Percentiles rank a stretch among this genome's conserved stretches.
Conservation (phyloP, 331 rosid genomes). For the Malus hybrid region DNA sequence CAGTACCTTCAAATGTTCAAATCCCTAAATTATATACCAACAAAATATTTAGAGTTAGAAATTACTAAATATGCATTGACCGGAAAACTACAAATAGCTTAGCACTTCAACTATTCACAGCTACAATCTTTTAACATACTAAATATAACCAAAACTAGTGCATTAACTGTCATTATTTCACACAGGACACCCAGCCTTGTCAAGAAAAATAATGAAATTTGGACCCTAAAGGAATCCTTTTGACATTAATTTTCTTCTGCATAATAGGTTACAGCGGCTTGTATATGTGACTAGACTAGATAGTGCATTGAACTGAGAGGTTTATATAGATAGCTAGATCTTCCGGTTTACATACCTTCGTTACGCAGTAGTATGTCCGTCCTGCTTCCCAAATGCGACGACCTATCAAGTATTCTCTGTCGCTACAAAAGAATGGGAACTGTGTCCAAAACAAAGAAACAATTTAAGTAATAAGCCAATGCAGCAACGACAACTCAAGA, state of each 20-base stretch:
- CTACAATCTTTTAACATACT: not conserved
- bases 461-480: slow-evolving; percentile 5
- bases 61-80: not conserved
- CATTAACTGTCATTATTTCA: not conserved
- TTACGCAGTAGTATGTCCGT: slow-evolving; percentile 64
- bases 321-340: not conserved
- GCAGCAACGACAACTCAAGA: slow-evolving; percentile 9
- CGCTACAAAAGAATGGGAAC: slow-evolving; percentile 98
- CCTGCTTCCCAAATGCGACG: slow-evolving; percentile 92
- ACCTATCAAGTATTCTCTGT: slow-evolving; percentile 88
- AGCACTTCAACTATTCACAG: not conserved
- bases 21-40: not conserved
- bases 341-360: slow-evolving; percentile 49
- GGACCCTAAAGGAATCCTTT: not conserved
- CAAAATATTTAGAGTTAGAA: not conserved
- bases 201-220: not conserved
- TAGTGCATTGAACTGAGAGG: not conserved
- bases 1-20: not conserved
- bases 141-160: not conserved
- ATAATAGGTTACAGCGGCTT: not conserved
- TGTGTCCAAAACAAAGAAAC: slow-evolving; percentile 27
- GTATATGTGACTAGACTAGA: not conserved
- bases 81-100: not conserved
- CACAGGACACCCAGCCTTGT: not conserved
- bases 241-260: not conserved